Conservation (phyloP, 805 yeast species). For the Phaffomyces thermotolerans region DNA sequence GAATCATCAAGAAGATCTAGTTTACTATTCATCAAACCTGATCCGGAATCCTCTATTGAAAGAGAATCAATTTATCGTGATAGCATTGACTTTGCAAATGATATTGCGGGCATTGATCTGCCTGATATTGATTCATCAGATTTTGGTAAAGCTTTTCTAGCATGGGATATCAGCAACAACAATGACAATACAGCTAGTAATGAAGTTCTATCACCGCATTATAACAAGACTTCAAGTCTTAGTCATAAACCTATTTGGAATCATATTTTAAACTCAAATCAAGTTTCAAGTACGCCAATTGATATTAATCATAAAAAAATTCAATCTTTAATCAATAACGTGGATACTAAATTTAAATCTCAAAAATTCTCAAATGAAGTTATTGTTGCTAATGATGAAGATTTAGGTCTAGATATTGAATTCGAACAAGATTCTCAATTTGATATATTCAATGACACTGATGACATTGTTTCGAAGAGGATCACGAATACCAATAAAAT, state of each 20-base stretch:
- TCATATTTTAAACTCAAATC: neutral
- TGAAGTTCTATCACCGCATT: neutral
- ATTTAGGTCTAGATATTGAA: constrained; percentile 19
- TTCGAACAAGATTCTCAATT: constrained; percentile 13
- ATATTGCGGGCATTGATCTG: constrained; percentile 14
- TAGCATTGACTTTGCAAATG: neutral
- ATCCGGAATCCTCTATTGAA: neutral
- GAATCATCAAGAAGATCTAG: constrained; percentile 1
- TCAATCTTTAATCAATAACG: constrained; percentile 11
- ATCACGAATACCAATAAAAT: no score
- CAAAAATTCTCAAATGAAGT: constrained; percentile 14
- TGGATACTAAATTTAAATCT: constrained; percentile 14
- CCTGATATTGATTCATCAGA: constrained; percentile 45
- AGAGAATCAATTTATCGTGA: constrained; percentile 2
- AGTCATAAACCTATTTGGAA: constrained; percentile 18
- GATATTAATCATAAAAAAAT: constrained; percentile 13
- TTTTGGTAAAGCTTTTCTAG: constrained; percentile 37
- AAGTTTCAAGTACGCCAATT: constrained; percentile 1
- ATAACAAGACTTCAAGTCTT: no score
- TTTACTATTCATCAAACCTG: neutral
- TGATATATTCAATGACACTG: constrained; percentile 2
- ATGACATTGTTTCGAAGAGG: neutral
- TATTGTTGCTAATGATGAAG: constrained; percentile 14
- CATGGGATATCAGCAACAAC: constrained; percentile 19
- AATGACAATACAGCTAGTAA: no score